Base-by-base conservation (phyloP, 2,329 filamentous ascomycete genomes). In the Paraphoma chrysanthemicola region DNA sequence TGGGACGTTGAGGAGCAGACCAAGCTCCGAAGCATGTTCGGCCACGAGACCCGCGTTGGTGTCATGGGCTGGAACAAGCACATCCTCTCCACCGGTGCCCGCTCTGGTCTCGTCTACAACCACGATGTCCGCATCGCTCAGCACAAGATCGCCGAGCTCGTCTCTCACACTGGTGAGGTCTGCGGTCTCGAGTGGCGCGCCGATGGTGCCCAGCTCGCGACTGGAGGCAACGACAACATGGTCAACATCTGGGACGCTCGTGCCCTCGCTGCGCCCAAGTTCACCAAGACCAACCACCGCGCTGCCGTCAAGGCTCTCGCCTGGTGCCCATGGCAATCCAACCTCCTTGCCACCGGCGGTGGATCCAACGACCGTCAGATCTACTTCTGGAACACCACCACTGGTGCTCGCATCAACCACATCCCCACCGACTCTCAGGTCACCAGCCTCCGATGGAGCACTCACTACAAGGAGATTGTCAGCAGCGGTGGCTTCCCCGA, bases 331-430 rank as follows among this genome's bases (percentile, higher is more conserved):
- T 99, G 95, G 95, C 95, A 97, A 82, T 88, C 92, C 79, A 98
- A 97, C 84, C 88, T 98, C 48, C 90, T 99, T 46, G 95, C 95
- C 55, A 98, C 95, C 43, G 95, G 95, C 54, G 95, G 95, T 73
- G 95, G 95, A 67, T 96, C 92, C 43, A 96, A 97, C 79, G 95
- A 99, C 77, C 91, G 93, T 68, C 91, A 97, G 81, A 99, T 99
- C 79, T 95, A 99, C 84, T 99, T 99, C 87, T 99, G 95, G 95
- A 99, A 99, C 86, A 96, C 93, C 45, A 98, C 95, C 18, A 97
- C 94, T 4, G 95, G 95, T 59, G 94, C 95, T 51, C 91, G 95
- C 69, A 93, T 96, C 82, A 99, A 99, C 88, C 96, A 92, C 85
- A 98, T 99, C 78, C 93, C 98, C 78, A 98, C 95, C 41, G 95